Conservation (phyloP, 345 rosid genomes). For the Ceriops zippeliana region DNA sequence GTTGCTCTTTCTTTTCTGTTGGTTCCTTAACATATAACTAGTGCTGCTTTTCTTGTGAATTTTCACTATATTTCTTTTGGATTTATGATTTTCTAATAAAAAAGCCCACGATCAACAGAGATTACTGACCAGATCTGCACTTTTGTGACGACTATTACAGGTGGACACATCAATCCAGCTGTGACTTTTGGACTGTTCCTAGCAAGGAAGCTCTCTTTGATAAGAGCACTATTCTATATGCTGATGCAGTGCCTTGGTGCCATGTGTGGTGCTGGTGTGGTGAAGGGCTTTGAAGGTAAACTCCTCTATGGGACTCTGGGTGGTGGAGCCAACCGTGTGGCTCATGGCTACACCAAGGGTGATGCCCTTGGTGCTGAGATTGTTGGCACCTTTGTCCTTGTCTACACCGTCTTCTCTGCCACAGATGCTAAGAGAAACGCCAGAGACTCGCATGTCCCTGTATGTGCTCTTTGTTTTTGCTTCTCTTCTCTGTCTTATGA, state of each 20-base stretch:
- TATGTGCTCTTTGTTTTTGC: neutral
- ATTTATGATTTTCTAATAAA: too few relatives aligned
- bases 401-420: constrained; percentile 5
- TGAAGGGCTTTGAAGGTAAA: neutral
- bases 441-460: constrained; percentile 4
- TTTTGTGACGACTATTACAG: neutral
- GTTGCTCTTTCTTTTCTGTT: neutral
- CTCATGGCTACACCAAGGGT: constrained; percentile 1
- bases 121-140: neutral
- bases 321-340: neutral
- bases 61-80: too few relatives aligned
- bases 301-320: neutral
- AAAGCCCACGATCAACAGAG: neutral
- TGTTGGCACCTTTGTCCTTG: constrained; percentile 3
- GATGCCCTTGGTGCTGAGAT: constrained; percentile 4
- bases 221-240: neutral
- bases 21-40: neutral
- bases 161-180: constrained; percentile 4
- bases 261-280: constrained; percentile 6
- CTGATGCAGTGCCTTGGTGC: constrained; percentile 6
- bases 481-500: too few relatives aligned
- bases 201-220: constrained; percentile 1
- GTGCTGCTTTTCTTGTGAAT: too few relatives aligned
- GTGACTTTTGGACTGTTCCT: neutral
- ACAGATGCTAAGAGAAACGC: constrained; percentile 5